Evolutionary conservation across 73 alveolate species (phyloP).

Genomic region (Uronychia binucleata): DNA sequence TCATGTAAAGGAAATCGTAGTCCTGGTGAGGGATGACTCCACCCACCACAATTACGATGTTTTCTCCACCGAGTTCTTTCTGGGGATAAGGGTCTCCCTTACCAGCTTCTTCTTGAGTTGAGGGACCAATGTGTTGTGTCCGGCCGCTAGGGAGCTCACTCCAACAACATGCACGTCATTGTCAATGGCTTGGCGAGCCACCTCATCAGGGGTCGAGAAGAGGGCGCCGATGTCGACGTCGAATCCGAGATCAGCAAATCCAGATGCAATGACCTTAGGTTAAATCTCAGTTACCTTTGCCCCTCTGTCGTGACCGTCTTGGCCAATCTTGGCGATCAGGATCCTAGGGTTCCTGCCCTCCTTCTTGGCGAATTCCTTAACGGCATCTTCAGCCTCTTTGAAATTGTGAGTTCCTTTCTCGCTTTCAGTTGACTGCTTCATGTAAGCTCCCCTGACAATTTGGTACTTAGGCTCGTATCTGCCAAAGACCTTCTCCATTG

Average conservation of each 20-base stretch:
- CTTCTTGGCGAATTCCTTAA: slow-evolving; percentile 52
- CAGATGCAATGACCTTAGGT: slow-evolving; percentile 79
- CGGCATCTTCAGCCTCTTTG: slow-evolving; percentile 33
- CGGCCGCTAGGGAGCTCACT: slow-evolving; percentile 76
- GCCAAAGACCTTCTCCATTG: slow-evolving; percentile 68
- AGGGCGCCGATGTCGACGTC: slow-evolving; percentile 82
- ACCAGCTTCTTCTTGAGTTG: slow-evolving; percentile 44
- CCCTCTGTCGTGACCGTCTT: slow-evolving; percentile 85
- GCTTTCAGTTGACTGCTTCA: slow-evolving; percentile 12
- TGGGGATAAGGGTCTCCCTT: background rate
- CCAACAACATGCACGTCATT: slow-evolving; percentile 80
- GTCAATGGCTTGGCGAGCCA: slow-evolving; percentile 72
- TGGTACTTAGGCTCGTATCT: slow-evolving; percentile 61
- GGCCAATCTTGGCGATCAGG: slow-evolving; percentile 75
- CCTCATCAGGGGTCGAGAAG: slow-evolving; percentile 79
- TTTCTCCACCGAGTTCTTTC: slow-evolving; percentile 58
- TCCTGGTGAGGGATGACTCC: slow-evolving; percentile 78
- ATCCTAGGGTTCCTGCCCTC: slow-evolving; percentile 82
- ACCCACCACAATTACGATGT: slow-evolving; percentile 58
- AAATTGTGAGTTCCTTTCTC: slow-evolving; percentile 44
- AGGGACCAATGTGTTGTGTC: slow-evolving; percentile 73
- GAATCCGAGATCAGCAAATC: slow-evolving; percentile 79
- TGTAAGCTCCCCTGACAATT: slow-evolving; percentile 70
- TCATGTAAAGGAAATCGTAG: slow-evolving; percentile 59
- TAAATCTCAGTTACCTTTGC: too few species aligned